Evolutionary conservation across 495 filamentous ascomycete species (phyloP).

Genomic region (Penicillium antarcticum): DNA sequence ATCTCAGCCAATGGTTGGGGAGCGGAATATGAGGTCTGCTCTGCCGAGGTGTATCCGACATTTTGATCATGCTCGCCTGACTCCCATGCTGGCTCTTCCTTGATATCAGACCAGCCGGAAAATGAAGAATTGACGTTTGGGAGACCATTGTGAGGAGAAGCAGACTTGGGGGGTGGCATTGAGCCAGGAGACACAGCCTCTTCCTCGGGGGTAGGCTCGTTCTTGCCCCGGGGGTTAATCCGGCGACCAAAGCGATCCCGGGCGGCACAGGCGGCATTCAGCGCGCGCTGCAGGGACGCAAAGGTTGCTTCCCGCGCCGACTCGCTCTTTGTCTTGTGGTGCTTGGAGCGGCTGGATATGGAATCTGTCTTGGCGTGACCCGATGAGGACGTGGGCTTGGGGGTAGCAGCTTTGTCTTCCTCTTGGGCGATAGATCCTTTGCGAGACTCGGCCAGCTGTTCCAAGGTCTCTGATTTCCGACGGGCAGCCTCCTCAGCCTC

Average conservation of each 20-base stretch:
- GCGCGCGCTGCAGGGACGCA: slow-evolving; percentile 42
- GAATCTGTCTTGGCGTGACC: slow-evolving; percentile 21
- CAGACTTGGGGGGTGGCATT: slow-evolving; percentile 24
- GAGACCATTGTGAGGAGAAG: slow-evolving; percentile 4
- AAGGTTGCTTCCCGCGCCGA: slow-evolving; percentile 43
- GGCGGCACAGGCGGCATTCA: slow-evolving; percentile 43
- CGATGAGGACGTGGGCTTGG: slow-evolving; percentile 28
- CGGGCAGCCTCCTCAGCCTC: slow-evolving; percentile 41
- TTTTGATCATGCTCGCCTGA: slow-evolving; percentile 25
- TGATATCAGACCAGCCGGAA: slow-evolving; percentile 32
- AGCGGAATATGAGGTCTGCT: slow-evolving; percentile 12
- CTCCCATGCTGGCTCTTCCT: slow-evolving; percentile 33
- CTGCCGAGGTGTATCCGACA: slow-evolving; percentile 19
- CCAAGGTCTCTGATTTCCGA: slow-evolving; percentile 29
- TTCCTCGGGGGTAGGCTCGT: slow-evolving; percentile 14
- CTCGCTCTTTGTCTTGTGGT: slow-evolving; percentile 43
- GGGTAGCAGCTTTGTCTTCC: slow-evolving; percentile 30
- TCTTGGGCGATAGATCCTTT: slow-evolving; percentile 23
- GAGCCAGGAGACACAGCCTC: slow-evolving; percentile 32
- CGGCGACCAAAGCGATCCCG: slow-evolving; percentile 32
- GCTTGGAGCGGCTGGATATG: slow-evolving; percentile 21
- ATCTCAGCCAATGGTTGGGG: slow-evolving; percentile 24
- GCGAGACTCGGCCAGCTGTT: slow-evolving; percentile 22
- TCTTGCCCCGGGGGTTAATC: slow-evolving; percentile 16
- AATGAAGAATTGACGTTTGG: slow-evolving; percentile 21